phyloP scores from a whole-genome alignment of 176 grass and related monocot species.

The Bonia amplexicaulis region DNA sequence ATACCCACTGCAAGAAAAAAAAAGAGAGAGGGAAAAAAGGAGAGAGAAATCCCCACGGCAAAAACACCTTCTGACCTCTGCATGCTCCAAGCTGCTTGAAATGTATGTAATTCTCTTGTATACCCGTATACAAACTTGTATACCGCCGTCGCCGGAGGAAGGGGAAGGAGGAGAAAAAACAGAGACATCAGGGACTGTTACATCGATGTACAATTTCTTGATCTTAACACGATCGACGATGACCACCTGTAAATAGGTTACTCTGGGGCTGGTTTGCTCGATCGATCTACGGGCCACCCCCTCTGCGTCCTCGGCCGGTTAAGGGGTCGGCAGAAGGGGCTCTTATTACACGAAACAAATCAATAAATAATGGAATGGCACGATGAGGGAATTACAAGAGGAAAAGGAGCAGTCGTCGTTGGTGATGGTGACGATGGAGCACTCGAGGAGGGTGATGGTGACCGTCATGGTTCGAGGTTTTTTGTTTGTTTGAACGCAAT shows the following conservation, averaged over 20 bases:
- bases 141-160: slow-evolving; percentile 31
- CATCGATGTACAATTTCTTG: slow-evolving; percentile 56
- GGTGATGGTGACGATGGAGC: slow-evolving; percentile 1
- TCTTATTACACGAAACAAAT: slow-evolving; percentile 56
- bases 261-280: slow-evolving; percentile 26
- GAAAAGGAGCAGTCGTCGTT: slow-evolving; percentile 7
- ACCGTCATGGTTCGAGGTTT: slow-evolving; percentile 7
- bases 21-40: neutral
- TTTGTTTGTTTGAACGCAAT: neutral
- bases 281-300: slow-evolving; percentile 20
- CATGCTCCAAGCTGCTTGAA: slow-evolving; percentile 35
- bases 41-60: slow-evolving; percentile 2
- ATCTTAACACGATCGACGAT: slow-evolving; percentile 30
- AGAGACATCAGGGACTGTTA: slow-evolving; percentile 37
- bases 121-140: slow-evolving; percentile 59
- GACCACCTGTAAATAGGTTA: slow-evolving; percentile 46
- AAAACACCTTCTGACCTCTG: slow-evolving; percentile 24
- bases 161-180: neutral
- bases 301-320: slow-evolving; percentile 33
- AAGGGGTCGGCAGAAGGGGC: slow-evolving; percentile 20
- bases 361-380: slow-evolving; percentile 63
- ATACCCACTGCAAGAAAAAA: neutral
- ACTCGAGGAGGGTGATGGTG: neutral
- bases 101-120: slow-evolving; percentile 56
- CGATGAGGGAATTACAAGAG: slow-evolving; percentile 32